Percentiles rank a stretch among this genome's conserved stretches.
phyloP scores from a whole-genome alignment of 2,329 filamentous ascomycete genomes.

The Beauveria rudraprayagi region DNA sequence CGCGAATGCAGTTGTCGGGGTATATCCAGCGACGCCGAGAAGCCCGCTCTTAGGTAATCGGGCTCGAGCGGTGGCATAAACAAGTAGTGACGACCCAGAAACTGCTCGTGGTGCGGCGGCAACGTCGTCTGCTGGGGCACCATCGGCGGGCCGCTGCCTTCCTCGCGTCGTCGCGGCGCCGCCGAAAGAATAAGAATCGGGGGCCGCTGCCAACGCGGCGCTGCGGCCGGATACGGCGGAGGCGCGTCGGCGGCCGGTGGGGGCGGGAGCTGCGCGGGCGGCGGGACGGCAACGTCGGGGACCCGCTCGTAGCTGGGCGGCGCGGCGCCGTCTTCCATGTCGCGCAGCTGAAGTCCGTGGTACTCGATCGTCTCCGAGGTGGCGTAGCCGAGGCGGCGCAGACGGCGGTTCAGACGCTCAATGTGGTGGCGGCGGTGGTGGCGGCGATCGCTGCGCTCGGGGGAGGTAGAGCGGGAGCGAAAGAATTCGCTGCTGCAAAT shows the following conservation, averaged over 20 bases:
- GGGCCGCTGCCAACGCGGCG: no score
- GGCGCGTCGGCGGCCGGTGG: neutral
- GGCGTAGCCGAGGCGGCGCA: constrained; percentile 1
- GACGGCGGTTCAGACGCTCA: constrained; percentile 3
- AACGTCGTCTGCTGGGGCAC: neutral
- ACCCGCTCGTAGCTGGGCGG: neutral
- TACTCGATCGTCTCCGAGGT: neutral
- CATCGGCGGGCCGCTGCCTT: neutral
- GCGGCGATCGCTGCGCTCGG: neutral
- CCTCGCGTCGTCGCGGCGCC: neutral
- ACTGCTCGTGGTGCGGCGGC: neutral
- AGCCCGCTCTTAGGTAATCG: neutral
- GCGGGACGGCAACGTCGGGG: neutral
- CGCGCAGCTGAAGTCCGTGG: constrained; percentile 2
- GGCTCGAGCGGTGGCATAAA: constrained; percentile 2
- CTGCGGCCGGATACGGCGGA: neutral
- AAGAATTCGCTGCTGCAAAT: neutral
- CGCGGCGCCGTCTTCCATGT: neutral
- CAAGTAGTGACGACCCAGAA: neutral
- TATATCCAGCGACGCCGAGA: neutral
- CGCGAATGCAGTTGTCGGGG: constrained; percentile 1
- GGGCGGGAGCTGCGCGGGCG: neutral
- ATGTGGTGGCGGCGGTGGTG: neutral
- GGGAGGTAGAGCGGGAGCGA: neutral
- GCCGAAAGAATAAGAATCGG: no score